Evolutionary conservation across 2,329 filamentous ascomycete species (phyloP), one percentile per base, ranked within the genome.

Genomic region (Colletotrichum orchidophilum): DNA sequence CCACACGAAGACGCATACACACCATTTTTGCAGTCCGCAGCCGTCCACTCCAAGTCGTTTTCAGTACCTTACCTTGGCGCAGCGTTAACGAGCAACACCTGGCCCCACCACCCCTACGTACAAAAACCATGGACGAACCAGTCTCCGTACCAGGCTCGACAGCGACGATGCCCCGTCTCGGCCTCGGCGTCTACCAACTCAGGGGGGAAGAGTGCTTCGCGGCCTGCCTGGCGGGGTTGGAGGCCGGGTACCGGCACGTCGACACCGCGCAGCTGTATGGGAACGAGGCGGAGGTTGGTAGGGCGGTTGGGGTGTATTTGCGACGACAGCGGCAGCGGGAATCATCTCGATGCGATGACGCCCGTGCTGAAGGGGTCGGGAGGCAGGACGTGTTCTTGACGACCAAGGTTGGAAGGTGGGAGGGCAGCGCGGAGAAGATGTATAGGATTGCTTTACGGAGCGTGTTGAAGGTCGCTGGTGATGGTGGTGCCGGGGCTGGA

Each of bases 101-200:
- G 59, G 3, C 11, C 8, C 42, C 65, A 4, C 65, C 75, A n/a
- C 3, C n/a, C 39, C 8, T 21, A 39, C 35, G 39, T 46, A n/a
- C 39, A 33, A 2, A 18, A 5, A 74, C 62, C 11, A 58, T 74
- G 49, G n/a, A 73, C 3, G 69, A 73, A 24, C 59, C 66, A 5
- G 52, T 79, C 26, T 27, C 72, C 7, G 73, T 82, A 4, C 66
- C 74, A 6, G 78, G 77, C 18, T 75, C 77, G 1, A 60, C 26
- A 35, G 50, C 26, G 11, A 69, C 68, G 15, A 91, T 94, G 21
- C 92, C 93, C 27, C 86, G 85, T 31, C 85, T 94, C 11, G 92
- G 92, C 13, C 93, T 94, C 76, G 92, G 92, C 60, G 91, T 94
- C 71, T 94, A 92, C 81, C 87, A 86, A 71, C 89, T 90, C 6